Percentiles rank a stretch among this genome's conserved stretches.
phyloP scores from a whole-genome alignment of 176 grass and related monocot genomes.

The Aegilops tauschii region DNA sequence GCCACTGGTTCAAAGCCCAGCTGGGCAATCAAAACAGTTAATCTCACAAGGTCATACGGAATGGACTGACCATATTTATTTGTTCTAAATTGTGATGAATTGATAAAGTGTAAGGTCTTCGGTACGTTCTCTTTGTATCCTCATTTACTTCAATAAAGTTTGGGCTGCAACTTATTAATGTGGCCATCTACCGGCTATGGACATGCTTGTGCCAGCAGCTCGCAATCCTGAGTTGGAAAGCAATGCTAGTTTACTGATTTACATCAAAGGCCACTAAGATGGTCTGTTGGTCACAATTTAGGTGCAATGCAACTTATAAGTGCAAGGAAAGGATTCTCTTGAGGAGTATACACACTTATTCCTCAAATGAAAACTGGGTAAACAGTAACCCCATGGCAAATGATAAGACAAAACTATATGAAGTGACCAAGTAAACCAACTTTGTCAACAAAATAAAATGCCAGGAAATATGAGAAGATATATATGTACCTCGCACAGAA shows the following conservation, averaged over 20 bases:
- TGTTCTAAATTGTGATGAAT: not conserved
- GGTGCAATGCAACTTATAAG: not conserved
- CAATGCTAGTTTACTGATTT: not conserved
- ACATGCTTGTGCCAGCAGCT: conserved; percentile 11
- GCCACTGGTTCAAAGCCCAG: not conserved
- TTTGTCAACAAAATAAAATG: conserved; percentile 14
- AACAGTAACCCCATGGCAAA: not conserved
- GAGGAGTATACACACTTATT: not conserved
- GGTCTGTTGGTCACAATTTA: not conserved
- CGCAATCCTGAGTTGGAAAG: not conserved
- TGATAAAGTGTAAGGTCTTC: no score
- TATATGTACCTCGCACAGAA: conserved; percentile 72
- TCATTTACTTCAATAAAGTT: no score
- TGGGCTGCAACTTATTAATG: not conserved
- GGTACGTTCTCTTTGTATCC: no score
- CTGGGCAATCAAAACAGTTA: conserved; percentile 5
- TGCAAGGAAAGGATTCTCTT: not conserved
- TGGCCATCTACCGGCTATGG: not conserved
- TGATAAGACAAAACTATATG: not conserved
- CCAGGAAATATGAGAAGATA: conserved; percentile 18
- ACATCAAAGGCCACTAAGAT: not conserved
- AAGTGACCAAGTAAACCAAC: not conserved
- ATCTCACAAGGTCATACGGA: not conserved
- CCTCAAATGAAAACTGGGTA: not conserved
- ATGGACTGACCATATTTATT: not conserved